Base-by-base conservation (phyloP, 2,329 filamentous ascomycete species). In the Fusarium nisikadoi region DNA sequence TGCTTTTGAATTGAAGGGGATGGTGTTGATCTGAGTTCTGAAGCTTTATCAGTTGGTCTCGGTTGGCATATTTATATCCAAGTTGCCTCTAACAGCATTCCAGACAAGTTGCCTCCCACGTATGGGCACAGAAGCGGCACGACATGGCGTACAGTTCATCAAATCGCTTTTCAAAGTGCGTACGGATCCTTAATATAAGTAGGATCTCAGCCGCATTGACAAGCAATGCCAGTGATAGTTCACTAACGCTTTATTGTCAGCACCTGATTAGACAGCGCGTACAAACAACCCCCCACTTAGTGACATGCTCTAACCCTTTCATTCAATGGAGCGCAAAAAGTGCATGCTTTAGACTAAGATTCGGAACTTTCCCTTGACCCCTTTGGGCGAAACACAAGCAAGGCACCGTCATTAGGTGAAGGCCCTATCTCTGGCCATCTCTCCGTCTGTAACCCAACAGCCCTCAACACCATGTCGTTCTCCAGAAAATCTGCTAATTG, bases 371-470 rank as follows among this genome's bases (percentile, higher is more conserved):
- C 39, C 53, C 53, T 56, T 4, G 53, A 65, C 12, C 13, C 13
- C 14, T 57, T 65, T 2, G 43, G 61, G 3, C 61, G 47, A 7
- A 65, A 64, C 8, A 58, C 61, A 27, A 65, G 4, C 9, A 65
- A 20, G 6, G 63, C 63, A 1, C 62, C 43, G 0, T 65, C 50
- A 16, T 33, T 36, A 10, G 29, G n/a, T 1, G 63, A 65, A 12
- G 63, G 63, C 14, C 63, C 63, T 35, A 65, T 65, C 8, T 65
- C 63, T 2, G 43, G 63, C 63, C 63, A 65, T 29, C 50, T 9
- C 3, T 65, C 61, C 7, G 27, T 57, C 13, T 65, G 50, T 1
- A 65, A 4, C 3, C 63, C 61, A 10, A 49, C 27, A 7, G 38
- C 61, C 13, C 63, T 8, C 16, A 42, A 23, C 14, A 27, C 39